Conservation (phyloP, 805 yeast genomes). For the Cyberlindnera euphorbiae region DNA sequence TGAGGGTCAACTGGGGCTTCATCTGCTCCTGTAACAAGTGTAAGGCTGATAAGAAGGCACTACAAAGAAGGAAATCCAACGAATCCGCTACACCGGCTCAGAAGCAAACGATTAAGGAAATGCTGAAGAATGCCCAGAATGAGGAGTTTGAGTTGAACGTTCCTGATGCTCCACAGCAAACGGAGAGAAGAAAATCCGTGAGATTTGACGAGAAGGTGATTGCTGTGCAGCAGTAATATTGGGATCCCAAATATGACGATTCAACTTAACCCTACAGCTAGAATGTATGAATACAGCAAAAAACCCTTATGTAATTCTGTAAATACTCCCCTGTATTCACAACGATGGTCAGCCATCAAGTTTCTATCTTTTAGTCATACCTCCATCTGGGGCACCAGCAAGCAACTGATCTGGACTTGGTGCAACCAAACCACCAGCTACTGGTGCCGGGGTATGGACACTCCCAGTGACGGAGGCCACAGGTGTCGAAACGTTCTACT, state of each 20-base stretch:
- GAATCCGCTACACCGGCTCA: constrained; percentile 20
- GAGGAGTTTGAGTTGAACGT: constrained; percentile 44
- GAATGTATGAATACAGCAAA: neutral
- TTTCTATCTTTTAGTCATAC: no score
- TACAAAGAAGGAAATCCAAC: constrained; percentile 44
- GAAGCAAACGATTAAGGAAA: constrained; percentile 37
- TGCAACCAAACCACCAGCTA: neutral
- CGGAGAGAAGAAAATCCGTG: constrained; percentile 58
- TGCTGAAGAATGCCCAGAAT: constrained; percentile 38
- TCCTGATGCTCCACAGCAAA: constrained; percentile 29
- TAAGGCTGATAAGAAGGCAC: constrained; percentile 43
- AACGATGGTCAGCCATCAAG: no score
- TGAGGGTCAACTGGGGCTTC: constrained; percentile 79
- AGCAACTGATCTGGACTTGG: constrained; percentile 1
- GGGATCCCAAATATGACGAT: no score
- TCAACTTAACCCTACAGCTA: constrained; percentile 10
- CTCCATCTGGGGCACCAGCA: no score
- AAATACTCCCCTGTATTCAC: no score
- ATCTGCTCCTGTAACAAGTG: constrained; percentile 65
- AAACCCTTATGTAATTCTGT: neutral
- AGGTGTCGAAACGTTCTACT: constrained; percentile 4
- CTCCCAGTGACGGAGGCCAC: neutral
- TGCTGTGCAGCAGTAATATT: constrained; percentile 36
- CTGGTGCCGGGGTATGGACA: neutral
- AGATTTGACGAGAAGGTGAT: constrained; percentile 60